Evolutionary conservation across 768 basidiomycete species (phyloP), one percentile per base, ranked within the genome.

Genomic region (Amanita pallidorosea): DNA sequence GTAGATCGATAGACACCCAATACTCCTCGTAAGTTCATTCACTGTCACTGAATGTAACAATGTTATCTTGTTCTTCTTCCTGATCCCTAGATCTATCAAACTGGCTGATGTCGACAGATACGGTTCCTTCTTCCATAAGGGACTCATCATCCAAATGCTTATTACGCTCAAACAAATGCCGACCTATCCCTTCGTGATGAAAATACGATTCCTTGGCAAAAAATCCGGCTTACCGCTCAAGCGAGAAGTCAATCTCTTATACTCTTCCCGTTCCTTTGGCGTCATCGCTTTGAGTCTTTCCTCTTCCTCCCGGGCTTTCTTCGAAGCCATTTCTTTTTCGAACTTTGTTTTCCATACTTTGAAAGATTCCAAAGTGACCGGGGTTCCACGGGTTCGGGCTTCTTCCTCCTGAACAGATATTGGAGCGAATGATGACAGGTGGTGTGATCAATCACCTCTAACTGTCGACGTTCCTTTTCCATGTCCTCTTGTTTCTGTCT

Each of bases 141-240:
- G 67, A 74, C 55, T 88, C 88, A 49, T 97, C 95, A 43, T 88
- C 83, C 31, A 93, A 72, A 57, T 79, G 78, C 51, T 70, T 78
- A 61, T 90, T 83, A 35, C 80, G 79, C 67, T 95, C 91, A 65
- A 98, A 99, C 41, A 97, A 68, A 68, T 96, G 92, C 20, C 91
- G 83, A 23, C 95, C 95, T 95, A 56, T n/a, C 47, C 31, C 53
- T 35, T 6, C 38, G 27, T 48, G 49, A 46, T 40, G 42, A n/a
- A 40, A 20, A 48, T 29, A 12, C 43, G 9, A 47, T 22, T 9
- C 20, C 46, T 45, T 31, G 45, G 44, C 40, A 35, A 35, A 38
- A 38, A 22, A 25, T 33, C 33, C 13, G 4, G 62, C 77, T 52
- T 57, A 91, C 95, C 95, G 51, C 77, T 76, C 33, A 81, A 66